These are phyloP conservation scores for Umbelopsis ramanniana DNA, from an alignment of 192 early-diverging fungal genomes.

Conservation along the genomic window DNA sequence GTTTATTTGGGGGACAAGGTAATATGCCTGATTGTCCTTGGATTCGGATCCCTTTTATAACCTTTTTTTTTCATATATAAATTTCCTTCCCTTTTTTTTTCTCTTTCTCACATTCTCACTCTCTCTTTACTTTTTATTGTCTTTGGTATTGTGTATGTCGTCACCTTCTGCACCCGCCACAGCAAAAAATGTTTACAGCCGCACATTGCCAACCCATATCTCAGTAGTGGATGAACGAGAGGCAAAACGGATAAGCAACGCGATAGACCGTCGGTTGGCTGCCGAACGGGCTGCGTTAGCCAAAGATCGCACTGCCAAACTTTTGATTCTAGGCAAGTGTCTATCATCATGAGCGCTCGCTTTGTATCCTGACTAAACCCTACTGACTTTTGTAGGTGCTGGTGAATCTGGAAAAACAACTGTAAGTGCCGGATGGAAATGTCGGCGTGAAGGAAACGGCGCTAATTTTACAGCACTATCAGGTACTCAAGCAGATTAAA, in stretches of 20 bases:
- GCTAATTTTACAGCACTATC: constrained; percentile 43
- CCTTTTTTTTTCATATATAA: no score
- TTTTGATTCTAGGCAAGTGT: constrained; percentile 22
- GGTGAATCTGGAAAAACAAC: constrained; percentile 69
- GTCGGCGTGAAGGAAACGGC: constrained; percentile 20
- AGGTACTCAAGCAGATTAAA: constrained; percentile 61
- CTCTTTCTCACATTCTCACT: background rate
- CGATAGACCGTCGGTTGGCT: constrained; percentile 9
- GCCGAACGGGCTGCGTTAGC: constrained; percentile 2
- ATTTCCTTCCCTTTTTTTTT: background rate
- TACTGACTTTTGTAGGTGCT: constrained; percentile 51
- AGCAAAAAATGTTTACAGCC: background rate
- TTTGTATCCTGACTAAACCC: constrained; percentile 37
- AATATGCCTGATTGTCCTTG: no score
- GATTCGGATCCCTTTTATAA: no score
- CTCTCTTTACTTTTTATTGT: no score
- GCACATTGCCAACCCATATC: background rate
- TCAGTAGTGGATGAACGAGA: constrained; percentile 15
- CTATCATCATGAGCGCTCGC: constrained; percentile 31
- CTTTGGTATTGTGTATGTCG: no score
- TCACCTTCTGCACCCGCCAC: background rate
- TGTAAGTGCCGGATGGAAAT: constrained; percentile 23
- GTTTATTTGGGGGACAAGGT: no score
- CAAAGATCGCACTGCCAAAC: constrained; percentile 23
- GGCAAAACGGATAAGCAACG: constrained; percentile 12